Base-by-base conservation (phyloP, 2,329 filamentous ascomycete species). In the Neofusicoccum sp. region DNA sequence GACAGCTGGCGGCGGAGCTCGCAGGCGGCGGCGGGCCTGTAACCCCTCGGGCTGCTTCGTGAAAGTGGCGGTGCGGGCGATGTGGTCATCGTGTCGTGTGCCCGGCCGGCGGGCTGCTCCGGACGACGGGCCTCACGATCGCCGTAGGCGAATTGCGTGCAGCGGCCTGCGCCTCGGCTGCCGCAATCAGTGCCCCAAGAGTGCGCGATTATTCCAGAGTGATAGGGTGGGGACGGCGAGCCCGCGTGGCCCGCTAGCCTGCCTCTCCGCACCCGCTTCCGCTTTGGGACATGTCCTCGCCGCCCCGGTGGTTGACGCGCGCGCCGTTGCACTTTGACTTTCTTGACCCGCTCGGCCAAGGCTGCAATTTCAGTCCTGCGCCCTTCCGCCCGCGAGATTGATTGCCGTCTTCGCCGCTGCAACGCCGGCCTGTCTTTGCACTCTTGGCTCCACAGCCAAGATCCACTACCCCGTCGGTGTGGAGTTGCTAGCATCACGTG, bases 111-210 rank as follows among this genome's bases (percentile, higher is more conserved):
- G 49, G 49, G 33, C 49, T 37, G 33, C 11, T 22, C 8, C 49
- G 36, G 50, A 33, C 9, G 31, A 56, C 43, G 50, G 37, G 43
- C 12, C 50, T 56, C 41, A 36, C 39, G 54, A 34, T 50, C 31
- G 14, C 47, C 29, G 54, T 58, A 58, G 45, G 54, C 54, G 54
- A 58, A 45, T 45, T 58, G 54, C 54, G 54, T 58, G 45, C 54
- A 22, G 22, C 7, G 12, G 49, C 12, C 54, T 58, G 54, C 54
- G 54, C 54, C 54, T 58, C 54, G 54, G 54, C 54, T 58, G 54
- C 39, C 54, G 54, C 54, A 58, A 58, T 58, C 54, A 39, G 54
- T 58, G 54, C 54, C 29, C 54, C 54, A 58, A 29, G 54, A 58
- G 45, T 58, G 54, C 54, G 54, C 54, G 54, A 58, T 58, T 58